phyloP scores from a whole-genome alignment of 116 monocot genomes.

The Thalassia testudinum region DNA sequence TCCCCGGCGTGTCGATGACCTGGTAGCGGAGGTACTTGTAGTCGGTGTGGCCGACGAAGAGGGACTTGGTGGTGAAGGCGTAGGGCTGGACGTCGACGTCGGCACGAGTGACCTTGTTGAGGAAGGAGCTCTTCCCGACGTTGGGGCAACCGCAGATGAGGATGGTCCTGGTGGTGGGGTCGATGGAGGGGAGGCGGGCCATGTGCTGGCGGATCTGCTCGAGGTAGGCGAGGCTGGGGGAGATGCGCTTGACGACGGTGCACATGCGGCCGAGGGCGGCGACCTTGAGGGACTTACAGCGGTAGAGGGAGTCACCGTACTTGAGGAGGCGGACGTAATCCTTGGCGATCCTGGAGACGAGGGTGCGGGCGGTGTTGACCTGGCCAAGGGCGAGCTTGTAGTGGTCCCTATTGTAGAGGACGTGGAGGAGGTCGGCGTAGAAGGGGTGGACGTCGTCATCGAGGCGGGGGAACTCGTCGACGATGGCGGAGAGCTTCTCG shows the following conservation, averaged over 20 bases:
- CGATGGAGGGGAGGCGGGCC: constrained; percentile 67
- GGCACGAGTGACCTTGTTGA: constrained; percentile 58
- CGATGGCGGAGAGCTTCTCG: constrained; percentile 49
- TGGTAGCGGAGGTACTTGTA: constrained; percentile 77
- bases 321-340: constrained; percentile 53
- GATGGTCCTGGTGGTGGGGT: constrained; percentile 50
- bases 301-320: constrained; percentile 64
- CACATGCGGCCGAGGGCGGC: constrained; percentile 64
- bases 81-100: constrained; percentile 77
- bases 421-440: constrained; percentile 58
- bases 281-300: constrained; percentile 62
- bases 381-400: constrained; percentile 71
- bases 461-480: constrained; percentile 52
- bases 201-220: constrained; percentile 66
- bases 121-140: constrained; percentile 75
- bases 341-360: constrained; percentile 42
- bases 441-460: constrained; percentile 59
- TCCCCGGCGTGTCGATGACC: constrained; percentile 69
- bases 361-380: constrained; percentile 52
- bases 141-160: constrained; percentile 67
- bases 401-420: constrained; percentile 69
- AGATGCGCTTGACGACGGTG: constrained; percentile 41
- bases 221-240: constrained; percentile 55
- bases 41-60: constrained; percentile 74
- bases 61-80: constrained; percentile 68